phyloP scores from a whole-genome alignment of 73 alveolate species.

The Tetrahymena thermophila region DNA sequence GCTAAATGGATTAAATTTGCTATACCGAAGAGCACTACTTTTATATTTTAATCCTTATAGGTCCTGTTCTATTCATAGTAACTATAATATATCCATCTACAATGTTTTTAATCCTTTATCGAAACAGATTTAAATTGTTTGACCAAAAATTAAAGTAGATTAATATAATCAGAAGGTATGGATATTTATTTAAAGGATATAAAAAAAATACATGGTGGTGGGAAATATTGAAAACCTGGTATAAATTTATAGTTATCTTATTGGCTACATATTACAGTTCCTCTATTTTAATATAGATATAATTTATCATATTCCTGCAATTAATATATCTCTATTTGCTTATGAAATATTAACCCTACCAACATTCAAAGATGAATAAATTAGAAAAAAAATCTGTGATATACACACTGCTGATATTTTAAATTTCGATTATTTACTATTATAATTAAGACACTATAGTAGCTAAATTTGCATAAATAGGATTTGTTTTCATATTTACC shows the following conservation, averaged over 20 bases:
- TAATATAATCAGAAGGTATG: not conserved
- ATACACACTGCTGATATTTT: not conserved
- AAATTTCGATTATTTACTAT: not conserved
- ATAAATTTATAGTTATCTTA: no score
- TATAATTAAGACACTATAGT: no score
- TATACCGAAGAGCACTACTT: not conserved
- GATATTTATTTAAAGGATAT: not conserved
- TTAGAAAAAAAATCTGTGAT: not conserved
- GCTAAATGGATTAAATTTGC: not conserved
- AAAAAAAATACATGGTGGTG: not conserved
- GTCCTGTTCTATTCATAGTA: not conserved
- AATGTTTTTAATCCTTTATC: not conserved
- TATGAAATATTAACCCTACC: not conserved
- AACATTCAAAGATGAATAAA: not conserved
- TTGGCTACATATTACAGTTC: not conserved
- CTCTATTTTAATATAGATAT: not conserved
- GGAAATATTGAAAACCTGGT: not conserved
- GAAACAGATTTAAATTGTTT: not conserved
- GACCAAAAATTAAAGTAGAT: not conserved
- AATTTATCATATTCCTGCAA: not conserved
- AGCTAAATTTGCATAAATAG: not conserved
- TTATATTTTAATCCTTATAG: not conserved
- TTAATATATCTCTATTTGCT: not conserved
- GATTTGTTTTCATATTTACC: no score
- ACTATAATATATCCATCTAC: not conserved